Conservation (phyloP, 192 early-diverging fungal genomes). For the Glomus cerebriforme region DNA sequence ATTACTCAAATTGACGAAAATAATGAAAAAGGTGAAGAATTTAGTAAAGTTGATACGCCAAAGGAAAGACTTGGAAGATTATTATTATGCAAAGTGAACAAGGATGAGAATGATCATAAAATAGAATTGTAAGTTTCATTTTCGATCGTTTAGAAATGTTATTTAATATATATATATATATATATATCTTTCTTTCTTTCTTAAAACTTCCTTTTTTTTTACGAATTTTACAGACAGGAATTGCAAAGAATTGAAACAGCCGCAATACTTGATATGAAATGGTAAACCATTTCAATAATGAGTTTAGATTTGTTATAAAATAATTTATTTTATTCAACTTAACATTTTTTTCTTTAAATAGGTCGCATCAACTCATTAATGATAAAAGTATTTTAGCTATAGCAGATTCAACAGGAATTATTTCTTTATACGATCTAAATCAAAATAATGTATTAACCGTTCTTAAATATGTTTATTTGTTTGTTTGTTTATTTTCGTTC, state of each 20-base stretch:
- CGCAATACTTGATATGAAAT: constrained; percentile 77
- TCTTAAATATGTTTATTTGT: too few relatives aligned
- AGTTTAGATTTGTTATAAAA: background rate
- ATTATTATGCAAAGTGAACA: constrained; percentile 56
- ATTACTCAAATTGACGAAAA: constrained; percentile 15
- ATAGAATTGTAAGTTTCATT: constrained; percentile 28
- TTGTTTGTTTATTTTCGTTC: background rate
- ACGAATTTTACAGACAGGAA: constrained; percentile 37
- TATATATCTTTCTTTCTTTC: too few relatives aligned
- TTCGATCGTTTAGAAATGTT: too few relatives aligned
- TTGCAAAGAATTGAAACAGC: constrained; percentile 60
- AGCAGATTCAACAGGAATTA: constrained; percentile 59
- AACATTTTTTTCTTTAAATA: constrained; percentile 30
- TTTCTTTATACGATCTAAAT: constrained; percentile 54
- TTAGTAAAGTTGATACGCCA: constrained; percentile 38
- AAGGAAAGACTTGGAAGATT: constrained; percentile 67
- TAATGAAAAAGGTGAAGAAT: constrained; percentile 23
- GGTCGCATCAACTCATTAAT: constrained; percentile 56
- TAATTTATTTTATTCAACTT: background rate
- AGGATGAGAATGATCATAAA: constrained; percentile 45
- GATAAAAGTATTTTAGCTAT: constrained; percentile 60
- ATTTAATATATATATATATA: too few relatives aligned
- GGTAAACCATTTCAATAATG: constrained; percentile 34
- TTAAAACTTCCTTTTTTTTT: background rate
- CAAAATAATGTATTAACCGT: constrained; percentile 1